Evolutionary conservation across 2,329 filamentous ascomycete genomes (phyloP), one percentile per base, ranked within the genome.

Genomic region (Colletotrichum euphorbiae): DNA sequence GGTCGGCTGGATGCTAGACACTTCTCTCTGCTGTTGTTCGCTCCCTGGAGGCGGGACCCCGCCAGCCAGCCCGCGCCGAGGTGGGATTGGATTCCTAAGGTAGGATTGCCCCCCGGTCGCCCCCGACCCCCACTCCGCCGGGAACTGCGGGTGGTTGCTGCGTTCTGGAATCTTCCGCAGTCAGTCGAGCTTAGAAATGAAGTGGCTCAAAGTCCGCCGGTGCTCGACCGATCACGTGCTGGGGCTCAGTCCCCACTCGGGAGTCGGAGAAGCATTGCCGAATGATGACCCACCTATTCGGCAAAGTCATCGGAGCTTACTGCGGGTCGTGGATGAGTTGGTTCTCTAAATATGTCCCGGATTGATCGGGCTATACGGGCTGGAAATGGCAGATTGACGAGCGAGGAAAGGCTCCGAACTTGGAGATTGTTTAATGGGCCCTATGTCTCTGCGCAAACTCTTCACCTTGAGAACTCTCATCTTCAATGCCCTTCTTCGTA

Each of bases 141-240:
- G 61, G 48, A 55, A 45, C 38, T n/a, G 48, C 66, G 66, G 66
- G 36, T 45, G 61, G 13, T 15, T n/a, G 40, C 51, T 50, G 31
- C 42, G 21, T 69, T 69, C 66, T 69, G 46, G 66, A 69, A 69
- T 69, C 66, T 69, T 69, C 66, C 61, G 66, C 36, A 38, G 36
- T 6, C 3, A 38, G 36, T 15, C 9, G 36, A 38, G 36, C 61
- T 69, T 66, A 69, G 66, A 69, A 69, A 69, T 65, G 17, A 24
- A n/a, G 66, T 69, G 61, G 61, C 66, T 67, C 43, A 40, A 6
- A n/a, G 9, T 38, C 43, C 33, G 50, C 28, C 7, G 24, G 33
- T 11, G 4, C n/a, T 33, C 7, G 17, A 9, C 9, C 17, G 21
- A 17, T 59, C 66, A 69, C 61, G 66, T 69, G 66, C 5, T 48